Evolutionary conservation across 192 early-diverging fungal genomes (phyloP), one percentile per base, ranked within the genome.

Genomic region (Podila epigama): DNA sequence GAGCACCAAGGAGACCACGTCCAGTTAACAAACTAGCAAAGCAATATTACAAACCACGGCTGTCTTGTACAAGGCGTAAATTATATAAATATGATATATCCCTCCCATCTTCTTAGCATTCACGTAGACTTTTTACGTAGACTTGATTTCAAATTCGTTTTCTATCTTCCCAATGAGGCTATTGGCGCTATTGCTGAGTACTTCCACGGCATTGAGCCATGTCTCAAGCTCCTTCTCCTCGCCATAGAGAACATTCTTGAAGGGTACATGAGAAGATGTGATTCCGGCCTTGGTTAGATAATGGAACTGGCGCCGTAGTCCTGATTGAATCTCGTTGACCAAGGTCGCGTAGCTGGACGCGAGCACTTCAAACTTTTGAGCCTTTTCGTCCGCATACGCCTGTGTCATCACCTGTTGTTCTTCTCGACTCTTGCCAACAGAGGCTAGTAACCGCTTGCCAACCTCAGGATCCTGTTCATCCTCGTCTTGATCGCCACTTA

Each of bases 181-280:
- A 22, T 63, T 31, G 4, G 73, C 31, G 27, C 66, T 77, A 22
- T 63, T 60, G 31, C 64, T 63, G 33, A 77, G 40, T 2, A 77
- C 65, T 60, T 82, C 77, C 8, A 69, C 81, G 0, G 81, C 81
- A 55, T 79, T 79, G 29, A 79, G 51, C 81, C 81, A 82, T 22
- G 66, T 82, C 32, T 82, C 81, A 10, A 73, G 58, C 58, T 82
- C 81, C 60, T 82, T 82, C 12, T 67, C 75, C 58, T 82, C 81
- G 0, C 81, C 81, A 58, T 82, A 82, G 4, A 78, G 67, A 22
- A 82, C 75, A 25, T 70, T 73, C 44, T 66, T 63, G 59, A 82
- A 79, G 2, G 81, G 81, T 8, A 82, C 70, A 29, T 82, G 75
- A 2, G 75, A 67, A 4, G 75, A 69, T 11, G 81, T 50, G 41